A percentile compares a stretch with the other conserved stretches of the same genome.
Evolutionary conservation across 2,329 filamentous ascomycete species (phyloP).

Genomic region (Metarhizium brunneum): DNA sequence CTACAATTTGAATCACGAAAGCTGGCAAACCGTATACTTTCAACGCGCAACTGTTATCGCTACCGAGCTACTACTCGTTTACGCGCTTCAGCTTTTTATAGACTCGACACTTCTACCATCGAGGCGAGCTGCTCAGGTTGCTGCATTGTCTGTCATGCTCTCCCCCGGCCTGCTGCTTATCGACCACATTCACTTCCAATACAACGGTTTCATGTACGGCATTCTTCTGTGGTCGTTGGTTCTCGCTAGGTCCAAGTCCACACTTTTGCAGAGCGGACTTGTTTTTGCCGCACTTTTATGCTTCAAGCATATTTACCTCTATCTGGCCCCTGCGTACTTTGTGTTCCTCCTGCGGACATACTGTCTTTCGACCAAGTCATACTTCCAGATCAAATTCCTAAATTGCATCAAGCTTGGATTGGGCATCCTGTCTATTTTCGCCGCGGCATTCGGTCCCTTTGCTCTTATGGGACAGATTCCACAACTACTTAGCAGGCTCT

Average conservation of each 20-base stretch:
- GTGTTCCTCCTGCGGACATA: conserved; percentile 85
- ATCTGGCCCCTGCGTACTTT: conserved; percentile 92
- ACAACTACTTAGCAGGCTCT: conserved; percentile 75
- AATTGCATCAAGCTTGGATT: conserved; percentile 79
- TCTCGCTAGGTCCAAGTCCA: conserved; percentile 65
- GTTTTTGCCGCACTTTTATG: conserved; percentile 80
- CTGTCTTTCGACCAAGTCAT: conserved; percentile 69
- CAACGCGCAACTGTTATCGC: conserved; percentile 81
- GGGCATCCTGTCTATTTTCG: conserved; percentile 63
- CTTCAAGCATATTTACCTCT: conserved; percentile 97
- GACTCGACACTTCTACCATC: conserved; percentile 55
- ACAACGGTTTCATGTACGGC: conserved; percentile 95
- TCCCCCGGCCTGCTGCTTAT: conserved; percentile 94
- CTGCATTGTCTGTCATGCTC: conserved; percentile 78
- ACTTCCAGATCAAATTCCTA: conserved; percentile 64
- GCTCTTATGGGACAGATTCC: conserved; percentile 69
- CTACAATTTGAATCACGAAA: conserved; percentile 74
- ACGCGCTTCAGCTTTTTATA: conserved; percentile 73
- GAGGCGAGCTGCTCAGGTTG: conserved; percentile 74
- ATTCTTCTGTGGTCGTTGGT: conserved; percentile 80
- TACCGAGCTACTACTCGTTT: conserved; percentile 76
- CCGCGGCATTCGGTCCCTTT: conserved; percentile 83
- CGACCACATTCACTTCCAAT: conserved; percentile 98
- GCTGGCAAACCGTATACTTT: conserved; percentile 90
- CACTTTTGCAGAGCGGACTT: conserved; percentile 68